Evolutionary conservation across 2,329 filamentous ascomycete genomes (phyloP).

Genomic region (Gyromitra esculenta): DNA sequence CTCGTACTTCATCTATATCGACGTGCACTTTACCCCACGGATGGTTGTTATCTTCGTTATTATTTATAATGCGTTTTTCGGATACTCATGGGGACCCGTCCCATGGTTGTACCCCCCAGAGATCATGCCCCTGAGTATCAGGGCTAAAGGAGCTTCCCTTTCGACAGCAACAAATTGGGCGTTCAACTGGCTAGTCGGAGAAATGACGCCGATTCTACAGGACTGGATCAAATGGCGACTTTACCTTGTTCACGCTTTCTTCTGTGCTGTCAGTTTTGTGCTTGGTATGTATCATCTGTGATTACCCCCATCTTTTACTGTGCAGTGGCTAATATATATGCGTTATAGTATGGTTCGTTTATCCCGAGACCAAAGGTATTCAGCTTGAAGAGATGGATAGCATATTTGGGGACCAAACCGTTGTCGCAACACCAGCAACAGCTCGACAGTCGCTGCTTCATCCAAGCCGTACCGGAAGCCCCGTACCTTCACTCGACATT

Average conservation of each 20-base stretch:
- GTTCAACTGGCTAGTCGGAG: slow-evolving; percentile 96
- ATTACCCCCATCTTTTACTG: slow-evolving; percentile 3
- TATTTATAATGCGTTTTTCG: slow-evolving; percentile 97
- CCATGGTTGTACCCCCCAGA: slow-evolving; percentile 99
- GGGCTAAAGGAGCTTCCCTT: slow-evolving; percentile 94
- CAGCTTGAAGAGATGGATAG: slow-evolving; percentile 96
- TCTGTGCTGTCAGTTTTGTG: slow-evolving; percentile 93
- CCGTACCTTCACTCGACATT: slow-evolving; percentile 83
- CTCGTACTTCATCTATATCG: slow-evolving; percentile 93
- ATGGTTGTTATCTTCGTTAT: slow-evolving; percentile 95
- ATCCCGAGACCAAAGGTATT: slow-evolving; percentile 95
- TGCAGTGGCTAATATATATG: slow-evolving; percentile 53
- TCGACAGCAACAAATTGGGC: slow-evolving; percentile 98
- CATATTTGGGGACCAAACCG: slow-evolving; percentile 79
- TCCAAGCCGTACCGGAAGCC: slow-evolving; percentile 69
- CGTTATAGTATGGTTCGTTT: slow-evolving; percentile 87
- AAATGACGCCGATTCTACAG: slow-evolving; percentile 92
- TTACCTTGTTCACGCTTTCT: slow-evolving; percentile 95
- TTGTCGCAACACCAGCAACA: slow-evolving; percentile 59
- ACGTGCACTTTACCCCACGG: slow-evolving; percentile 78
- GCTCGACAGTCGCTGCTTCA: slow-evolving; percentile 58
- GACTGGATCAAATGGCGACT: slow-evolving; percentile 92
- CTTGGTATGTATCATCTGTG: slow-evolving; percentile 74
- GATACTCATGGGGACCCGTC: slow-evolving; percentile 96
- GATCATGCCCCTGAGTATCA: slow-evolving; percentile 94